Percentiles rank a stretch among this genome's conserved stretches.
Conservation (phyloP, 176 grass and related monocot species). For the Musa schizocarpa region DNA sequence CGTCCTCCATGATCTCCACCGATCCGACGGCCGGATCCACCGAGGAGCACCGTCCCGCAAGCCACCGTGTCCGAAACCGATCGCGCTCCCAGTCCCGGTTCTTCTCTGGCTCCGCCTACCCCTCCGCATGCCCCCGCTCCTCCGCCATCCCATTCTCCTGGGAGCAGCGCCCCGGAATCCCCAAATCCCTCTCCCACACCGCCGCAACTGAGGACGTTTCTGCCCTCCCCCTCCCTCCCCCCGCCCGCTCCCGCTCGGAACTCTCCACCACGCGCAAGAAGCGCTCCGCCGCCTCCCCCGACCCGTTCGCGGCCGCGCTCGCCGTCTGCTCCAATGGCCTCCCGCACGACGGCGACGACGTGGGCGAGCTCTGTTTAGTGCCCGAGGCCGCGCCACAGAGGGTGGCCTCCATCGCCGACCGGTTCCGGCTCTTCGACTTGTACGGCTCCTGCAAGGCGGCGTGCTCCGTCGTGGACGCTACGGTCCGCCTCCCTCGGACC, state of each 20-base stretch:
- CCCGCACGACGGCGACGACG: neutral
- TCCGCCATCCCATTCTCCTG: constrained; percentile 14
- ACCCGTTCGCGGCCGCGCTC: constrained; percentile 9
- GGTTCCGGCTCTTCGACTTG: neutral
- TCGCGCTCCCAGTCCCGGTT: neutral
- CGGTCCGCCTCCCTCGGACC: neutral
- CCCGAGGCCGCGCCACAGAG: neutral
- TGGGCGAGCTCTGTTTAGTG: neutral
- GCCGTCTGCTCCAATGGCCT: neutral
- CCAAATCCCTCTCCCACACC: neutral
- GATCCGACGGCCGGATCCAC: neutral
- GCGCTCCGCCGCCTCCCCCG: neutral
- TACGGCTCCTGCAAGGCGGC: constrained; percentile 15
- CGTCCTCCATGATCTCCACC: neutral
- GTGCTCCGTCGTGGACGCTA: neutral
- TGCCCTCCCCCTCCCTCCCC: constrained; percentile 6
- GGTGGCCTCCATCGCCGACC: neutral
- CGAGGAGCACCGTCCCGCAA: neutral
- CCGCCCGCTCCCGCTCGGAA: neutral
- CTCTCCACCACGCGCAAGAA: neutral
- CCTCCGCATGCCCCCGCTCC: neutral
- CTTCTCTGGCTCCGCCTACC: no score
- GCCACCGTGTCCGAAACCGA: neutral
- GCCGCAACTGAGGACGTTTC: neutral
- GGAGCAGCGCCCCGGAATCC: constrained; percentile 15